phyloP scores from a whole-genome alignment of 306 rosid species.

The Trifolium repens region DNA sequence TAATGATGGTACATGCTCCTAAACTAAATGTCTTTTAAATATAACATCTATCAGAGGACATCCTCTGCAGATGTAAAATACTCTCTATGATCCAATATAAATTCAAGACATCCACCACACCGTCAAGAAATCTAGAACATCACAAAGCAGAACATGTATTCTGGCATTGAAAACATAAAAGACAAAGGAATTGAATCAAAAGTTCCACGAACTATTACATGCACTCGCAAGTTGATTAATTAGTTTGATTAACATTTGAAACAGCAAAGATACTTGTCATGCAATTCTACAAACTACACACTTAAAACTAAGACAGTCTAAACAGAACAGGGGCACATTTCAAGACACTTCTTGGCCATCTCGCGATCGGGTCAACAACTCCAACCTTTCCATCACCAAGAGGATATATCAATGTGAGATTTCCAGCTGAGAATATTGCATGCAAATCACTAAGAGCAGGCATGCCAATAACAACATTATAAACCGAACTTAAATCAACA shows the following conservation, averaged over 20 bases:
- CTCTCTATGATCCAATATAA: background rate
- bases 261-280: background rate
- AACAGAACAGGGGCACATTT: background rate
- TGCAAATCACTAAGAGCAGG: background rate
- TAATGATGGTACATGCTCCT: conserved; percentile 59
- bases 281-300: background rate
- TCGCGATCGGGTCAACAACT: background rate
- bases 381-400: background rate
- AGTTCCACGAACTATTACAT: background rate
- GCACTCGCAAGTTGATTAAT: background rate
- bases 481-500: background rate
- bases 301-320: too few relatives aligned
- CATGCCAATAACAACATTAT: background rate
- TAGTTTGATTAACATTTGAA: background rate
- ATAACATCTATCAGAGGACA: background rate
- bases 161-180: background rate
- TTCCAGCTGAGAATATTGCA: background rate
- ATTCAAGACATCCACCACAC: background rate
- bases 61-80: conserved; percentile 2
- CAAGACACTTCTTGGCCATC: background rate
- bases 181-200: background rate
- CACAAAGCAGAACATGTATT: background rate
- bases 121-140: background rate
- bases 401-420: background rate
- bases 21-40: conserved; percentile 30